phyloP scores from a whole-genome alignment of 371 early-diverging fungal genomes.

The Actinomucor elegans region DNA sequence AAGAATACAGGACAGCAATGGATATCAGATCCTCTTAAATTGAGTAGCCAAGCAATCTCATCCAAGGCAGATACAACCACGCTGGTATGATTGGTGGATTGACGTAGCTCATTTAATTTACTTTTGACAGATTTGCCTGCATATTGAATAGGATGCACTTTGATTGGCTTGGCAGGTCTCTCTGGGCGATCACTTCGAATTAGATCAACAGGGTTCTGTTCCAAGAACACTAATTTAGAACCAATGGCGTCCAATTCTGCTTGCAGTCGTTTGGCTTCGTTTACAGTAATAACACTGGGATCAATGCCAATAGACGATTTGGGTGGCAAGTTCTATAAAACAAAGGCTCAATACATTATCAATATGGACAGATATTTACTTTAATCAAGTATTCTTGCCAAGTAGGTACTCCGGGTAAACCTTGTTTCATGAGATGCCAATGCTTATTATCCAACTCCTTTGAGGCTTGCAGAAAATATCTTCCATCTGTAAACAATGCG shows the following conservation, averaged over 20 bases:
- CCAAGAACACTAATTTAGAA: slow-evolving; percentile 53
- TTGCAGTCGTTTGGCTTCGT: slow-evolving; percentile 8
- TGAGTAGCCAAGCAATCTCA: slow-evolving; percentile 96
- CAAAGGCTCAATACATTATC: not conserved
- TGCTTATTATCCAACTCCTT: slow-evolving; percentile 79
- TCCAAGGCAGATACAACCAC: slow-evolving; percentile 81
- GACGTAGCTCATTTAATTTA: slow-evolving; percentile 3
- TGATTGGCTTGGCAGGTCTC: slow-evolving; percentile 59
- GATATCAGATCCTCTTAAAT: slow-evolving; percentile 96
- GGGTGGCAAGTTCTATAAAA: slow-evolving; percentile 59
- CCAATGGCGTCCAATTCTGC: slow-evolving; percentile 16
- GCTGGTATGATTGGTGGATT: slow-evolving; percentile 28
- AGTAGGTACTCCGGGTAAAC: slow-evolving; percentile 80
- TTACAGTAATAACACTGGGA: slow-evolving; percentile 67
- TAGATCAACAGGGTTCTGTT: slow-evolving; percentile 72
- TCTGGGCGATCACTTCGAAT: slow-evolving; percentile 73
- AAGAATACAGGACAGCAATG: slow-evolving; percentile 97
- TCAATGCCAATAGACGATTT: slow-evolving; percentile 79
- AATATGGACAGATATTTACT: slow-evolving; percentile 20
- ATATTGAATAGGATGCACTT: slow-evolving; percentile 65
- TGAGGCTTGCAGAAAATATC: slow-evolving; percentile 97
- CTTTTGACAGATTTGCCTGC: slow-evolving; percentile 51
- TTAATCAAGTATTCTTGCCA: slow-evolving; percentile 85
- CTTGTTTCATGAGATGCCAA: slow-evolving; percentile 94
- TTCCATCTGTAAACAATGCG: slow-evolving; percentile 97